These are phyloP conservation scores for Zizania palustris DNA, from an alignment of 202 grass and related monocot genomes.

Conservation along the genomic window DNA sequence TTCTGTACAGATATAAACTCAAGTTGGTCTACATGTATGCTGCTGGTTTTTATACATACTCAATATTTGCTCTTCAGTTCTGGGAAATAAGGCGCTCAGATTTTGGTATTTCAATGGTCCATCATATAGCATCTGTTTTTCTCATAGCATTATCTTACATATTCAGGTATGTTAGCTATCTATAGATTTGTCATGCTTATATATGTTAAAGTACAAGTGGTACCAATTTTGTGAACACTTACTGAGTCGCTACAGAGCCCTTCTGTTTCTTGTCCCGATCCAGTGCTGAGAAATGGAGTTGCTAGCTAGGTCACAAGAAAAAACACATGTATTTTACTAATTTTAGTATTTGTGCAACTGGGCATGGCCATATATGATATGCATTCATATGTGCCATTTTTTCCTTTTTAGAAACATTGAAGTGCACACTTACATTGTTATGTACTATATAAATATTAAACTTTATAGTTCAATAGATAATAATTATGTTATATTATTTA, in stretches of 20 bases:
- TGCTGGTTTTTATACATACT: slow-evolving; percentile 88
- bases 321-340: slow-evolving; percentile 19
- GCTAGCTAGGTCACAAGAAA: slow-evolving; percentile 13
- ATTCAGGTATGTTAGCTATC: slow-evolving; percentile 62
- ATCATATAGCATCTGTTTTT: slow-evolving; percentile 69
- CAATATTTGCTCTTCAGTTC: slow-evolving; percentile 84
- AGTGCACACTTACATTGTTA: neutral
- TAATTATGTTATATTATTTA: slow-evolving; percentile 4
- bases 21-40: slow-evolving; percentile 85
- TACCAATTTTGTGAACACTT: neutral
- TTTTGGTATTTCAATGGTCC: slow-evolving; percentile 81
- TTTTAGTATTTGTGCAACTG: slow-evolving; percentile 3
- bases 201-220: slow-evolving; percentile 3
- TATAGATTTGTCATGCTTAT: slow-evolving; percentile 4
- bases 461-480: slow-evolving; percentile 18
- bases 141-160: slow-evolving; percentile 89
- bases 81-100: slow-evolving; percentile 89
- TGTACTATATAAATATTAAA: slow-evolving; percentile 8
- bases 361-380: neutral
- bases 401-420: neutral
- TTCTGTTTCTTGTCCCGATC: neutral
- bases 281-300: slow-evolving; percentile 16
- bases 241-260: neutral
- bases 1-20: slow-evolving; percentile 65
- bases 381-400: neutral